Percentiles rank a stretch among this genome's conserved stretches.
Evolutionary conservation across 2,329 filamentous ascomycete species (phyloP).

Genomic region (Fusarium fujikuroi): DNA sequence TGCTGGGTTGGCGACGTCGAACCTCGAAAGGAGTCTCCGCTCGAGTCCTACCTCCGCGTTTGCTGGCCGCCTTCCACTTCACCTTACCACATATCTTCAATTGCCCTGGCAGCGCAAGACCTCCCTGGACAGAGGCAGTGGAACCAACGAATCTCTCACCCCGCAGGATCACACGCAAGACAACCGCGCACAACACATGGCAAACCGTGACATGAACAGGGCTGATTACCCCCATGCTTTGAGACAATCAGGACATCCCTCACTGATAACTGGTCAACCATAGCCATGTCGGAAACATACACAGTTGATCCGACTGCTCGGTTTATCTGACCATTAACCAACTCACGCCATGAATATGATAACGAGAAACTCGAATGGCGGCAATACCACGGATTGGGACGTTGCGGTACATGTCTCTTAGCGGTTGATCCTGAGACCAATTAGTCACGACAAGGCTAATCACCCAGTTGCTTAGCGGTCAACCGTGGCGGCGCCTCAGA

Average conservation of each 20-base stretch:
- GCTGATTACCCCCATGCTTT: constrained; percentile 19
- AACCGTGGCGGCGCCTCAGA: constrained; percentile 24
- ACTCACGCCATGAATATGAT: constrained; percentile 41
- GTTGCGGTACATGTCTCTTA: constrained; percentile 2
- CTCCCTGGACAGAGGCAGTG: constrained; percentile 21
- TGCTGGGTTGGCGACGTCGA: constrained; percentile 25
- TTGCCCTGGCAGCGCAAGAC: constrained; percentile 7
- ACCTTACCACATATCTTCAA: constrained; percentile 21
- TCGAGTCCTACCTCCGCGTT: constrained; percentile 19
- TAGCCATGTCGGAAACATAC: constrained; percentile 11
- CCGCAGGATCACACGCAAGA: constrained; percentile 34
- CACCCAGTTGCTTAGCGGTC: constrained; percentile 23
- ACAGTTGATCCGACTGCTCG: constrained; percentile 11
- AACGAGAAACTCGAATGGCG: constrained; percentile 18
- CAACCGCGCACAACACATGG: constrained; percentile 32
- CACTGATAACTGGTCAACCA: constrained; percentile 18
- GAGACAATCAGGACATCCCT: constrained; percentile 4
- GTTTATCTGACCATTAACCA: constrained; percentile 26
- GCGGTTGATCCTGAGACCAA: constrained; percentile 16
- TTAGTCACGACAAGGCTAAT: constrained; percentile 15
- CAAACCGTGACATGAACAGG: constrained; percentile 16
- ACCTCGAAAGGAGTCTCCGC: constrained; percentile 13
- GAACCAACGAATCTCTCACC: constrained; percentile 34
- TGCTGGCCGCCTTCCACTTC: constrained; percentile 20
- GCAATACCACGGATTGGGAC: constrained; percentile 29